Base-by-base conservation (phyloP, 306 rosid species). In the Aeschynomene evenia region DNA sequence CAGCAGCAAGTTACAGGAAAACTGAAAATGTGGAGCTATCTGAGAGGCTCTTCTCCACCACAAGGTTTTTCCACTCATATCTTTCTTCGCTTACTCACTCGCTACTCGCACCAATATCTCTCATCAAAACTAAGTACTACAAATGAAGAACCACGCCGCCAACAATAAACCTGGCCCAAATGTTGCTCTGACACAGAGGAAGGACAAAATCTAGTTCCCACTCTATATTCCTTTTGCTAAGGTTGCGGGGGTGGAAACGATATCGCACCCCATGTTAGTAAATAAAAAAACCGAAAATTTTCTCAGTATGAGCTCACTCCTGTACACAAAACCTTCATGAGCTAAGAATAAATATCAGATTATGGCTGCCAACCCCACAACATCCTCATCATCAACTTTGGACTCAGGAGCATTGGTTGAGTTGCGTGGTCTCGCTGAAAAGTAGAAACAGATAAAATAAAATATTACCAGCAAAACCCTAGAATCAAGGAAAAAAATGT, bases 331-430 rank as follows among this genome's bases (percentile, higher is more conserved):
- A 74, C 75, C 71, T 49, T 80, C 79, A 64, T 69, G 73, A 83
- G 74, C 75, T 37, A 63, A 29, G 68, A 68, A 64, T 34, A 53
- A n/a, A 34, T 77, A 50, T 93, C 85, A 90, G 36, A 89, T 73
- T 16, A 94, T 80, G 75, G 95, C 69, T 36, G 97, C 96, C 85
- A 95, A 77, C 13, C 99, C 99, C 28, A 91, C 22, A 22, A 4
- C 18, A 0, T 86, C 97, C 43, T 90, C 96, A 15, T 91, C 99
- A 59, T 85, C 88, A 31, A 74, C 86, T 68, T 76, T 87, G 75
- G 83, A 79, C 62, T 84, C 95, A 0, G 85, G 55, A 75, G 79
- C 60, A 48, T 86, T 85, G 66, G 43, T 73, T 4, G 90, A 28
- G 81, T 72, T 85, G 21, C 99, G 96, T 6, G 85, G 73, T 82